Conservation (phyloP, 495 filamentous ascomycete genomes). For the Penicillium samsonianum region DNA sequence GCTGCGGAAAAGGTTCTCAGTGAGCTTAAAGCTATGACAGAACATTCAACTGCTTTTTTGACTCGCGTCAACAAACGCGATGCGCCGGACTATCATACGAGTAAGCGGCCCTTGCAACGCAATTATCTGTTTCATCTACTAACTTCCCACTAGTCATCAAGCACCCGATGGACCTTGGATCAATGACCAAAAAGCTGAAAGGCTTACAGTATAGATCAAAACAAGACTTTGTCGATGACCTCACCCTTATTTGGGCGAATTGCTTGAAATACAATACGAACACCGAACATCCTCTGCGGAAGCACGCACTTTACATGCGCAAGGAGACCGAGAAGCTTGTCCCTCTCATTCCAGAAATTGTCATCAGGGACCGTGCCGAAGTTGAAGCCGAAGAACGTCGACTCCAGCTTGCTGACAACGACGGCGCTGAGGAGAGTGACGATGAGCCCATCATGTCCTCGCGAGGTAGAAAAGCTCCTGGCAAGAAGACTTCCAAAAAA, state of each 20-base stretch:
- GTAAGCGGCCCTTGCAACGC: slow-evolving; percentile 50
- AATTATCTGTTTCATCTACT: slow-evolving; percentile 12
- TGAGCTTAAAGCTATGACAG: slow-evolving; percentile 93
- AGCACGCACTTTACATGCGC: slow-evolving; percentile 93
- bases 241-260: slow-evolving; percentile 95
- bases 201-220: slow-evolving; percentile 86
- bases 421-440: slow-evolving; percentile 87
- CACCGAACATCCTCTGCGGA: slow-evolving; percentile 80
- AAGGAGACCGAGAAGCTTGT: slow-evolving; percentile 96
- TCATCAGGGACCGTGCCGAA: slow-evolving; percentile 85
- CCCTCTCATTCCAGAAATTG: slow-evolving; percentile 90
- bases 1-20: slow-evolving; percentile 92
- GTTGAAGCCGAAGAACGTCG: slow-evolving; percentile 95
- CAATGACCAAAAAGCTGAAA: slow-evolving; percentile 98
- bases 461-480: slow-evolving; percentile 84
- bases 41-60: slow-evolving; percentile 91
- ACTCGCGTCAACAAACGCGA: slow-evolving; percentile 94
- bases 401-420: slow-evolving; percentile 72
- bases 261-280: slow-evolving; percentile 95
- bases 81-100: slow-evolving; percentile 89
- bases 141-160: slow-evolving; percentile 72
- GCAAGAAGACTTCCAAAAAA: slow-evolving; percentile 72
- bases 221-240: slow-evolving; percentile 87
- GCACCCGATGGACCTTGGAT: slow-evolving; percentile 95
- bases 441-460: slow-evolving; percentile 99